Evolutionary conservation across 169 alveolate species (phyloP), one percentile per base, ranked within the genome.

Genomic region (Plasmodium inui): DNA sequence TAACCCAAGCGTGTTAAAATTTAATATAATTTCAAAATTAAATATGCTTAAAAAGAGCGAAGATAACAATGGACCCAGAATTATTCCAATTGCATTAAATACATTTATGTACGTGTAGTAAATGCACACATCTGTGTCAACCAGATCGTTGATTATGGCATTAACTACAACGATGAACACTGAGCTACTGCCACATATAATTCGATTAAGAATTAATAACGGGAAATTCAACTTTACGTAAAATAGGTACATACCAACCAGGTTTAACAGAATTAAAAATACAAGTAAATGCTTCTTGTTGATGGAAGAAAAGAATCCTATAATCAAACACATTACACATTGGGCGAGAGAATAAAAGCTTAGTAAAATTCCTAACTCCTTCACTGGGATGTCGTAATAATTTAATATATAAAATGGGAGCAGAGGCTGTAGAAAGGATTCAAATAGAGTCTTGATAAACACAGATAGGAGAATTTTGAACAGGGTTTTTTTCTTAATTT

Each of bases 171-270:
- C 95, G 19, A 44, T 82, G 74, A 91, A 91, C 30, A 91, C 92
- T 46, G 95, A 91, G 83, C 95, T 91, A 80, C 91, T n/a, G 19
- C 95, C 95, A 91, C 95, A 91, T 70, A 91, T 91, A 10, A 91
- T 81, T 81, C 95, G 41, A 46, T 91, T 91, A 46, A 91, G 44
- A 70, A 82, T 34, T 67, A 91, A 72, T 26, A 91, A 50, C 7
- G 76, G 34, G 83, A 91, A 91, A 91, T 80, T 91, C 76, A 81
- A 82, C 37, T 81, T 80, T 17, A 91, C 44, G 41, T 91, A 91
- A 50, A 91, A 91, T 91, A 91, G 83, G 83, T 91, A 91, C 61
- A 91, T 81, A 46, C 95, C 95, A n/a, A 91, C 17, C 39, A 91
- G 83, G 50, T 91, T 91, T 34, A 82, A 81, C 22, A 91, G 34